A percentile compares a stretch with the other conserved stretches of the same genome.
Conservation (phyloP, 768 basidiomycete species). For the Suillus variegatus region DNA sequence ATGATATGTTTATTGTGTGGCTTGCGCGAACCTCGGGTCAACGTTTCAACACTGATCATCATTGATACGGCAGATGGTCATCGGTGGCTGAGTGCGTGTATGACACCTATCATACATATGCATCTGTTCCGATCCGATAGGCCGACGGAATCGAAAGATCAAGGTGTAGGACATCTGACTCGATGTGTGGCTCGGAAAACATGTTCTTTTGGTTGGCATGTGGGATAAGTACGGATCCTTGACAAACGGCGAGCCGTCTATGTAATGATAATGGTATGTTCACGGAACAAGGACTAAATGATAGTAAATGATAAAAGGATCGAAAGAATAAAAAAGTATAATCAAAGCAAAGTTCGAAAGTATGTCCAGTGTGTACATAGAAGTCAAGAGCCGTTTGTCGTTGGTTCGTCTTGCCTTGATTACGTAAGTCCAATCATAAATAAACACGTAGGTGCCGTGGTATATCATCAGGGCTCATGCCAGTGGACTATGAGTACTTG, state of each 20-base stretch:
- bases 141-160: background rate
- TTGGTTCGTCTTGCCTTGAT: background rate
- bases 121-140: background rate
- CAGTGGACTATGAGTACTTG: slow-evolving; percentile 10
- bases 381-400: slow-evolving; percentile 24
- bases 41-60: background rate
- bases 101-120: background rate
- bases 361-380: slow-evolving; percentile 24
- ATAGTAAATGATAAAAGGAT: slow-evolving; percentile 20
- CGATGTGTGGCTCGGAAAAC: background rate
- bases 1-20: background rate
- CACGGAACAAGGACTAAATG: slow-evolving; percentile 27
- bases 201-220: slow-evolving; percentile 17
- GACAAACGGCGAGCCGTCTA: slow-evolving; percentile 10
- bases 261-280: slow-evolving; percentile 8
- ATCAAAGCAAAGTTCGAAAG: slow-evolving; percentile 9
- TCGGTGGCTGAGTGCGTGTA: background rate
- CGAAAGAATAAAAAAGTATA: slow-evolving; percentile 8
- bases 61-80: too few relatives aligned
- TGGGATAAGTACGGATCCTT: slow-evolving; percentile 1
- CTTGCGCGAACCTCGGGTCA: background rate
- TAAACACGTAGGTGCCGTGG: slow-evolving; percentile 20
- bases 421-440: slow-evolving; percentile 23
- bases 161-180: background rate
- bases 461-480: slow-evolving; percentile 29